phyloP scores from a whole-genome alignment of 306 rosid species.

The Inga leiocalycina region DNA sequence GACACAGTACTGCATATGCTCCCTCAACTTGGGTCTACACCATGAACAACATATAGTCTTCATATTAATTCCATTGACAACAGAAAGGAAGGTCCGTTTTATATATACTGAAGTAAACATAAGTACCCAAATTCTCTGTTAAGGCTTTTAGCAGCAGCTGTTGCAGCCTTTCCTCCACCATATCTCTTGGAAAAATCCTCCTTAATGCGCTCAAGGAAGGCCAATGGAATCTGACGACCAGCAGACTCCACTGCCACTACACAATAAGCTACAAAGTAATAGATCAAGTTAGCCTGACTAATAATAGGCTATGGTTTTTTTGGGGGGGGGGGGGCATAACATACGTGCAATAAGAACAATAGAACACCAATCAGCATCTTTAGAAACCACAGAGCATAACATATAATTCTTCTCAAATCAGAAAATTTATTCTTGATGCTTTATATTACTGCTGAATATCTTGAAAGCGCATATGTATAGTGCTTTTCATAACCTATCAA shows the following conservation, averaged over 20 bases:
- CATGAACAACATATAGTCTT: background rate
- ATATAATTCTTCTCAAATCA: background rate
- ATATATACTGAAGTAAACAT: background rate
- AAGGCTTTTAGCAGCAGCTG: conserved; percentile 69
- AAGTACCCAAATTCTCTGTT: conserved; percentile 66
- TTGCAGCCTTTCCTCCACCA: conserved; percentile 68
- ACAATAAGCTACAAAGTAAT: conserved; percentile 46
- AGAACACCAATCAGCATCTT: background rate
- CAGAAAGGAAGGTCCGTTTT: background rate
- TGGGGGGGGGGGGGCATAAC: no score
- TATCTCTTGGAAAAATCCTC: conserved; percentile 68
- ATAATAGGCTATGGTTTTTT: background rate
- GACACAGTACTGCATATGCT: conserved; percentile 22
- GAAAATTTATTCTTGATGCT: background rate
- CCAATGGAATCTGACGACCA: conserved; percentile 70
- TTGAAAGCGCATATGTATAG: background rate
- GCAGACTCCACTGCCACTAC: conserved; percentile 43
- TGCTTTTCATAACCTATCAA: background rate
- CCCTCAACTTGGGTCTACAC: conserved; percentile 49
- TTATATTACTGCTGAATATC: background rate
- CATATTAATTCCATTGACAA: background rate
- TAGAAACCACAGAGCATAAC: background rate
- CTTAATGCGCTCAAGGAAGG: conserved; percentile 67
- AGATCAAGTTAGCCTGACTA: background rate
- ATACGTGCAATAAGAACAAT: background rate